Conservation (phyloP, 2,329 filamentous ascomycete genomes). For the Rhinocladiella similis region DNA sequence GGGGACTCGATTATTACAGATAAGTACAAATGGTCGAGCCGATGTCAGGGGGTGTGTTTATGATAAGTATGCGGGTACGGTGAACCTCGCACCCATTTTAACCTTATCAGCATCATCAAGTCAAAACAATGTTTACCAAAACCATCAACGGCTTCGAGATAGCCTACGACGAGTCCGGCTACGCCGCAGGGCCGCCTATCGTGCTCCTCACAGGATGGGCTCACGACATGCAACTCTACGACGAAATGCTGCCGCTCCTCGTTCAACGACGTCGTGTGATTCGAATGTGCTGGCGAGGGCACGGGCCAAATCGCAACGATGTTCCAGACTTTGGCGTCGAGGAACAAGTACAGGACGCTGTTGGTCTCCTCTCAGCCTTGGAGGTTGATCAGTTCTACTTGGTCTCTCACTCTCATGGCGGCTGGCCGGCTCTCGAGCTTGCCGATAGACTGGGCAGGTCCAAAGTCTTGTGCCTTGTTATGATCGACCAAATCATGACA, state of each 20-base stretch:
- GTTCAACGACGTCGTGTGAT: neutral
- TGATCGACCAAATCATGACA: slow-evolving; percentile 23
- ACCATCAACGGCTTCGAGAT: slow-evolving; percentile 12
- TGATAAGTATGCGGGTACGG: neutral
- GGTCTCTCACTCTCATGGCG: slow-evolving; percentile 19
- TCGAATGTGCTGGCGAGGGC: slow-evolving; percentile 2
- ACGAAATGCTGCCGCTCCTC: slow-evolving; percentile 12
- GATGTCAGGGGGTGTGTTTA: neutral
- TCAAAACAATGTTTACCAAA: slow-evolving; percentile 2
- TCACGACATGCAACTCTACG: slow-evolving; percentile 18
- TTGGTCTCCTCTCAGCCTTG: slow-evolving; percentile 9
- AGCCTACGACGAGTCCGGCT: slow-evolving; percentile 16
- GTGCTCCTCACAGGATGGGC: slow-evolving; percentile 20
- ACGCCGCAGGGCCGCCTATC: slow-evolving; percentile 7
- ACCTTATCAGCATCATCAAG: neutral
- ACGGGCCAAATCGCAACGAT: slow-evolving; percentile 1
- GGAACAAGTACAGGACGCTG: slow-evolving; percentile 5
- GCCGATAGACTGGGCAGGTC: slow-evolving; percentile 11
- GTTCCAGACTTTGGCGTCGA: slow-evolving; percentile 6
- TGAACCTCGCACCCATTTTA: neutral
- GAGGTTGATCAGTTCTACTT: slow-evolving; percentile 17
- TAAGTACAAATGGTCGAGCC: neutral
- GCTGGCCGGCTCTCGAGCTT: slow-evolving; percentile 20
- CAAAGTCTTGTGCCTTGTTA: slow-evolving; percentile 17
- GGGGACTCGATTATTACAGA: neutral